Percentiles rank a stretch among this genome's conserved stretches.
phyloP scores from a whole-genome alignment of 202 grass and related monocot species.

The Zoysia matrella region DNA sequence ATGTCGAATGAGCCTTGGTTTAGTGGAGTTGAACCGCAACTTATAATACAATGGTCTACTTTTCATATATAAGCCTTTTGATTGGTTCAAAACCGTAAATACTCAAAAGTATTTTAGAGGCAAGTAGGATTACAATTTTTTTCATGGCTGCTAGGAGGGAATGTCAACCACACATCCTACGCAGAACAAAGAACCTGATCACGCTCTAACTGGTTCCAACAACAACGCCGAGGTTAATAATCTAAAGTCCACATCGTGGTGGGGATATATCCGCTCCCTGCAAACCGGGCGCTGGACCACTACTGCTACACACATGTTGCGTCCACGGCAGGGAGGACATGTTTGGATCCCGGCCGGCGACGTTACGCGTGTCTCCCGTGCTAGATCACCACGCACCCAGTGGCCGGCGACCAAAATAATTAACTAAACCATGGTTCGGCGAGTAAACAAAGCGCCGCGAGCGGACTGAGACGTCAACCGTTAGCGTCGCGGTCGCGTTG shows the following conservation, averaged over 20 bases:
- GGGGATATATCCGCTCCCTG: not conserved
- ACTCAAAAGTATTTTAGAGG: too few species aligned
- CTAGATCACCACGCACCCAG: not conserved
- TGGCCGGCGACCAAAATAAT: not conserved
- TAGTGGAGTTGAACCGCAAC: too few species aligned
- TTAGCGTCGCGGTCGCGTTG: not conserved
- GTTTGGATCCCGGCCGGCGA: slow-evolving; percentile 22
- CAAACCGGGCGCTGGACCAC: slow-evolving; percentile 17
- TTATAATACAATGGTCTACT: too few species aligned
- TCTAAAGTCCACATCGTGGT: not conserved
- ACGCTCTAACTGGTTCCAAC: not conserved
- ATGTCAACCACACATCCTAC: not conserved
- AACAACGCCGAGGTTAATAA: not conserved
- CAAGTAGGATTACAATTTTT: too few species aligned
- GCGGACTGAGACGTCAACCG: slow-evolving; percentile 27
- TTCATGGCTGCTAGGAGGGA: not conserved
- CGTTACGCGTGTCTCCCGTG: slow-evolving; percentile 41
- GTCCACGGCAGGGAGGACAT: slow-evolving; percentile 21
- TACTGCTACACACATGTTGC: not conserved
- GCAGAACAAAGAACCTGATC: not conserved
- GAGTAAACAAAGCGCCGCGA: slow-evolving; percentile 18
- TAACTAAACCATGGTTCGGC: not conserved
- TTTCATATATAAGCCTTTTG: too few species aligned
- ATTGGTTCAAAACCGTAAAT: too few species aligned
- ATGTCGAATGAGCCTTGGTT: too few species aligned